Conservation (phyloP, 2,329 filamentous ascomycete genomes). For the Pseudocercospora musae region DNA sequence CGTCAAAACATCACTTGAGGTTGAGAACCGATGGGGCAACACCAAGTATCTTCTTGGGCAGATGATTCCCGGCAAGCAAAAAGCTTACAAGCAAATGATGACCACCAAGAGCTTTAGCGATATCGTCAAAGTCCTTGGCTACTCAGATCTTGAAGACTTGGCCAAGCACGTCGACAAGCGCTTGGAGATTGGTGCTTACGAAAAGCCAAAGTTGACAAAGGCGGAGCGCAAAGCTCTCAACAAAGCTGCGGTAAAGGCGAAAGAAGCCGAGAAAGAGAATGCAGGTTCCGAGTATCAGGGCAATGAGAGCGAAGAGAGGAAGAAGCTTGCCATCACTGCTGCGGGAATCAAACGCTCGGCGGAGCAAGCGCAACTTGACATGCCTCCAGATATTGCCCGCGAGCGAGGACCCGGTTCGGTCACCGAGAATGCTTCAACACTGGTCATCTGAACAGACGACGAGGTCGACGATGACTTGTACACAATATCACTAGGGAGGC, state of each 20-base stretch:
- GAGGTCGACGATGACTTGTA: not conserved
- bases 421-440: conserved; percentile 21
- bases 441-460: conserved; percentile 15
- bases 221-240: conserved; percentile 45
- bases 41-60: conserved; percentile 88
- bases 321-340: conserved; percentile 15
- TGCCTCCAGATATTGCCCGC: conserved; percentile 23
- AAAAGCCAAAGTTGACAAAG: conserved; percentile 49
- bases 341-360: conserved; percentile 24
- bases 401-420: conserved; percentile 21
- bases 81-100: conserved; percentile 60
- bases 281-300: conserved; percentile 53
- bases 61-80: conserved; percentile 76
- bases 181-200: conserved; percentile 51
- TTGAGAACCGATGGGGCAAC: conserved; percentile 85
- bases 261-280: conserved; percentile 45
- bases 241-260: conserved; percentile 38
- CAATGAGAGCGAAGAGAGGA: conserved; percentile 9
- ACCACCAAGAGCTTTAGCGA: conserved; percentile 68
- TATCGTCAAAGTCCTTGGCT: conserved; percentile 62
- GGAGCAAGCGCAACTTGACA: conserved; percentile 23
- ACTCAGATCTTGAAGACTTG: conserved; percentile 57
- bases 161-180: conserved; percentile 65
- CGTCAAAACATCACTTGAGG: conserved; percentile 66
- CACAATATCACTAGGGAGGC: not conserved